phyloP scores from a whole-genome alignment of 164 flowering plant species.

The Vitis cinerea region DNA sequence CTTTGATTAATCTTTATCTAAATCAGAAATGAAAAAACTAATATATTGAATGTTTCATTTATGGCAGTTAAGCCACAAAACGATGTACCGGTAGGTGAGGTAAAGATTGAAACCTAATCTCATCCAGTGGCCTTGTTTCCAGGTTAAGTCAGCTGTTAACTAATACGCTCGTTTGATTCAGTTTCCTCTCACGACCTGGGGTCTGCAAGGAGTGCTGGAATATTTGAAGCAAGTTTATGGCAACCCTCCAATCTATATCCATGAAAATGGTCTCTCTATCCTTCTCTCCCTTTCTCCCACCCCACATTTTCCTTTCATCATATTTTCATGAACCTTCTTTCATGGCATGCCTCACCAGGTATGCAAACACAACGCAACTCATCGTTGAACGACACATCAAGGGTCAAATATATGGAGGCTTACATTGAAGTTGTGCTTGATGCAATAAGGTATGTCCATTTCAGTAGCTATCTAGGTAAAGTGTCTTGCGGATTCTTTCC shows the following conservation, averaged over 20 bases:
- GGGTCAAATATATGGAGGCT: constrained; percentile 34
- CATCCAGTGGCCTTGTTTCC: not conserved
- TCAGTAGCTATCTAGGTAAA: not conserved
- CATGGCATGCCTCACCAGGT: constrained; percentile 20
- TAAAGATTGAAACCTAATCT: constrained; percentile 6
- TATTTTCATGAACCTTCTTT: not conserved
- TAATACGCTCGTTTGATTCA: constrained; percentile 15
- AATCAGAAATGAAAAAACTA: no score
- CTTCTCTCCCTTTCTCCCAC: constrained; percentile 10
- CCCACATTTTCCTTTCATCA: not conserved
- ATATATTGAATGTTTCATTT: no score
- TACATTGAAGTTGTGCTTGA: constrained; percentile 38
- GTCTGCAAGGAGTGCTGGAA: constrained; percentile 39
- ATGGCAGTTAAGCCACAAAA: constrained; percentile 4
- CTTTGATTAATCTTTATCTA: no score
- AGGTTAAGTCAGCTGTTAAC: not conserved
- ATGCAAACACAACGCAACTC: constrained; percentile 9
- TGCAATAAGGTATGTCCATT: constrained; percentile 29
- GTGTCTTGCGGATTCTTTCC: not conserved
- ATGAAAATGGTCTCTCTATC: constrained; percentile 46
- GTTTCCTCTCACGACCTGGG: constrained; percentile 32
- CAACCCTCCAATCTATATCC: constrained; percentile 50
- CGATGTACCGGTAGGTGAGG: constrained; percentile 17
- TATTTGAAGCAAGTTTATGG: constrained; percentile 58
- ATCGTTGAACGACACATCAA: constrained; percentile 26